A percentile compares a stretch with the other conserved stretches of the same genome.
Evolutionary conservation across 2,329 filamentous ascomycete genomes (phyloP).

Genomic region (Colletotrichum graminicola): DNA sequence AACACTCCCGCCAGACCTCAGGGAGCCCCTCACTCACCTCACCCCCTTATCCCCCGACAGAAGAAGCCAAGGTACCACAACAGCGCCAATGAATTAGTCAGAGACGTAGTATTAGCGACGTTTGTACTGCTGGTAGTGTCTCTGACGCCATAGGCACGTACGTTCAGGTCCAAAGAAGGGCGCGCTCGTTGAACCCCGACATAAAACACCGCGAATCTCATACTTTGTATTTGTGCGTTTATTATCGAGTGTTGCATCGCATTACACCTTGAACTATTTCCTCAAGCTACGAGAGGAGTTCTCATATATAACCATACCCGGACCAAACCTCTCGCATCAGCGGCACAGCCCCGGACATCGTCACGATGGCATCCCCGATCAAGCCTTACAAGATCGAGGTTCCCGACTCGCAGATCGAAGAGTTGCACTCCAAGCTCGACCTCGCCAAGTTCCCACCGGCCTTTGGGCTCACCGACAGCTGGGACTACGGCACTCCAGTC

Average conservation of each 20-base stretch:
- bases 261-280: not conserved
- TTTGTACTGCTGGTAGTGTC: not conserved
- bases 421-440: constrained; percentile 50
- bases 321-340: not conserved
- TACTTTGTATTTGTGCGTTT: not conserved
- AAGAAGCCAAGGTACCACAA: not conserved
- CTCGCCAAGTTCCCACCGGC: constrained; percentile 48
- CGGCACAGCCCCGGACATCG: not conserved
- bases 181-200: not conserved
- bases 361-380: constrained; percentile 41
- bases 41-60: not conserved
- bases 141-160: constrained; percentile 30
- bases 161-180: constrained; percentile 8
- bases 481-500: constrained; percentile 49
- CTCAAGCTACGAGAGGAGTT: not conserved
- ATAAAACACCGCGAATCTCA: constrained; percentile 5
- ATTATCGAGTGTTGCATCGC: not conserved
- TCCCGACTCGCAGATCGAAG: constrained; percentile 48
- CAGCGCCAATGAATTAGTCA: constrained; percentile 7
- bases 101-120: not conserved
- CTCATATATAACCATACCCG: not conserved
- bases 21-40: not conserved
- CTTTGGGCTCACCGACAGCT: constrained; percentile 51
- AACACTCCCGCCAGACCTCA: not conserved
- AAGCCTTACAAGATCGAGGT: constrained; percentile 53